Conservation (phyloP, 371 early-diverging fungal species). For the Mortierella sp. region DNA sequence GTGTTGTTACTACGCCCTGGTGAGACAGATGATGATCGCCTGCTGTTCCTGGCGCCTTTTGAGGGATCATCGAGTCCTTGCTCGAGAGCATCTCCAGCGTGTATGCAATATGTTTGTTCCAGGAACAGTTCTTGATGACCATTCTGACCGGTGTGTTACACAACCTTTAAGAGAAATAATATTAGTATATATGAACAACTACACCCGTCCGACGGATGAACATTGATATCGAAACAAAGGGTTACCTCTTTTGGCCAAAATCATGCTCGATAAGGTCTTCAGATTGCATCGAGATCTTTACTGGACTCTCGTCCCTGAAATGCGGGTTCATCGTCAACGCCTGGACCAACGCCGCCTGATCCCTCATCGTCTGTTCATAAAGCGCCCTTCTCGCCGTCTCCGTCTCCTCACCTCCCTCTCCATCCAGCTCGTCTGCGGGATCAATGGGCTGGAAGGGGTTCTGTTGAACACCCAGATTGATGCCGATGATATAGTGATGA, state of each 20-base stretch:
- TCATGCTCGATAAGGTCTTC: constrained; percentile 60
- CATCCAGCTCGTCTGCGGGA: constrained; percentile 27
- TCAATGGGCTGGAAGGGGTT: constrained; percentile 69
- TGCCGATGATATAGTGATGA: constrained; percentile 91
- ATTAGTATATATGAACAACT: too few relatives aligned
- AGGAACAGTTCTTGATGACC: constrained; percentile 69
- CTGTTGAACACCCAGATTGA: constrained; percentile 84
- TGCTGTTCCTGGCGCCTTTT: constrained; percentile 14
- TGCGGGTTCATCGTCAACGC: constrained; percentile 69
- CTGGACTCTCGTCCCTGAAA: constrained; percentile 75
- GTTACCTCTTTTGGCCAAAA: constrained; percentile 64
- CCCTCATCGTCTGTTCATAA: constrained; percentile 76
- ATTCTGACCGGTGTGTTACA: constrained; percentile 64
- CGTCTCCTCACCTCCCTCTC: constrained; percentile 47
- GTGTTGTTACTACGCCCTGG: constrained; percentile 2
- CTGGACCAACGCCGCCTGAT: constrained; percentile 69
- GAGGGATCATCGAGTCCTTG: constrained; percentile 53
- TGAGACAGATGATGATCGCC: constrained; percentile 22
- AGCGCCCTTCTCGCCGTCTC: constrained; percentile 63
- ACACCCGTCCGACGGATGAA: too few relatives aligned
- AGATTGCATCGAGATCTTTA: constrained; percentile 65
- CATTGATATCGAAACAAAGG: neutral
- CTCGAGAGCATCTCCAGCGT: constrained; percentile 66
- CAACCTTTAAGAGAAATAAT: constrained; percentile 47
- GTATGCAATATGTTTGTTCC: constrained; percentile 68